Base-by-base conservation (phyloP, 2,329 filamentous ascomycete genomes). In the Calonectria pseudoreteaudii region DNA sequence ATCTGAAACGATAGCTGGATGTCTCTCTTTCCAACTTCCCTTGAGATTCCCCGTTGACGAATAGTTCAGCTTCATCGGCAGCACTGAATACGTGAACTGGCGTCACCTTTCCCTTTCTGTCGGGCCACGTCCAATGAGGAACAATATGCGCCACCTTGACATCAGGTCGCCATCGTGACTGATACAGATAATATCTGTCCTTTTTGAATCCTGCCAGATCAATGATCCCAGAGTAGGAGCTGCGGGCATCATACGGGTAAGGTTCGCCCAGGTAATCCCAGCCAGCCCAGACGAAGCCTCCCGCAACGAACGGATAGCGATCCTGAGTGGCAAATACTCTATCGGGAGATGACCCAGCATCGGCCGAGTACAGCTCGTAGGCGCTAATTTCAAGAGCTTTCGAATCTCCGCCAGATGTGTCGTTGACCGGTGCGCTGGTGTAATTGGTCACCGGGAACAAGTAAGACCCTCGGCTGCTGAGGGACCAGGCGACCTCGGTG, bases 201-300 rank as follows among this genome's bases (percentile, higher is more conserved):
- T 67, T 62, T 20, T 62, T 62, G 7, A 62, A 62, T 5, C 56
- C 56, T 41, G 56, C 56, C 34, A 62, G 23, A 36, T 62, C 56
- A 14, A 62, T 62, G 14, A 62, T 62, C 28, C 56, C 56, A 2
- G 56, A 41, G 36, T 62, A 62, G 16, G 56, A 62, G 23, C 56
- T 62, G 23, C 56, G 56, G 31, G 56, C 56, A 41, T 62, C 56
- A 16, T 62, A 62, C 2, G 56, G 56, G 36, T 62, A 62, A 18
- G 56, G 56, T 23, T 62, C 56, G 34, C 56, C 56, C 4, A 62
- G 56, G 34, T 62, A 62, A 26, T 62, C 56, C 56, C 56, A 62
- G 7, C 56, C 56, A 26, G 56, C 56, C 56, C 56, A 62, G n/a
- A 62, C 56, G 13, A 62, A 62, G 14, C 56, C 56, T 28, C 56